Base-by-base conservation (phyloP, 2,329 filamentous ascomycete species). In the Colletotrichum limetticola region DNA sequence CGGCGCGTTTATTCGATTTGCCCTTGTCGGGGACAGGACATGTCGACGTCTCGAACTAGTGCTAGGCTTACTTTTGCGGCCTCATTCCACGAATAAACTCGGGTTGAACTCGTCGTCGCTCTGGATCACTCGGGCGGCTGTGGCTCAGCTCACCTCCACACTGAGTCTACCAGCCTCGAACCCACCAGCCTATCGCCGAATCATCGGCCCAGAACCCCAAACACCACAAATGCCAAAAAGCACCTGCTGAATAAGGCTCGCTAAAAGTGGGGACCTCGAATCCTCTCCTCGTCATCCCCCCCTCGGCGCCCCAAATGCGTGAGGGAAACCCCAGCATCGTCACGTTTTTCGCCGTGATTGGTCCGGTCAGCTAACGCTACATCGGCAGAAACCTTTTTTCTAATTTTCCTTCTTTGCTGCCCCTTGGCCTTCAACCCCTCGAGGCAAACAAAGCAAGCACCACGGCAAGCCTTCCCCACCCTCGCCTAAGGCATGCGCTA, bases 361-460 rank as follows among this genome's bases (percentile, higher is more conserved):
- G 70, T 42, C 49, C 61, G 66, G 60, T 46, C 56, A 24, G 61
- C 58, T 37, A 35, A 62, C 71, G 62, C 67, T 64, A 62, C 68
- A 66, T 73, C 62, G 68, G 71, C 57, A 72, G 71, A 72, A 74
- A 64, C 71, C 71, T 68, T 62, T 62, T 57, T 62, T 26, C 74
- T 58, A 16, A 49, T 65, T 66, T 63, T 66, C 46, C 52, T 56
- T 32, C 70, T 77, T 74, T 46, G 37, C 32, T 49, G 30, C 37
- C 32, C 32, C 55, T 77, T 79, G 71, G 24, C 30, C 42, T 78
- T 77, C 37, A 76, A 22, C 24, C n/a, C 24, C 26, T 58, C 26
- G 52, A 22, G 32, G 32, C 66, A 28, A 72, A 68, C 42, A 49
- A 55, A 49, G 35, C 68, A 67, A 67, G 68, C 66, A 72, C 60